Evolutionary conservation across 2,329 filamentous ascomycete genomes (phyloP).

Genomic region (Domatiomyces catenatus): DNA sequence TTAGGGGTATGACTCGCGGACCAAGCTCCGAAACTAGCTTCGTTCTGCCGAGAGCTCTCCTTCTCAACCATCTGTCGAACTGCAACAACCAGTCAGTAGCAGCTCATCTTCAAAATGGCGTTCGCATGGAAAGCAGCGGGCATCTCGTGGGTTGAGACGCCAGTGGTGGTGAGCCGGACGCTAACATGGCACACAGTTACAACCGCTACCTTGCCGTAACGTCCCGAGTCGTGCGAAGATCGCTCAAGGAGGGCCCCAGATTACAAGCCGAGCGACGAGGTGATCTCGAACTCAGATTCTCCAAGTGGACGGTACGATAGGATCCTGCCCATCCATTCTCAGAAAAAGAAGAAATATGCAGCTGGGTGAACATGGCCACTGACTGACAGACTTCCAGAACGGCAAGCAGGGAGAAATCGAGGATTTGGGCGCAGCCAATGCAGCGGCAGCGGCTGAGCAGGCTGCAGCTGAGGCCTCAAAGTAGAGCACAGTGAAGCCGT

Average conservation of each 20-base stretch:
- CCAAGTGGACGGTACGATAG: slow-evolving; percentile 78
- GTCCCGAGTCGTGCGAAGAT: slow-evolving; percentile 85
- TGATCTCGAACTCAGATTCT: slow-evolving; percentile 74
- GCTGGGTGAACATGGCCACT: background rate
- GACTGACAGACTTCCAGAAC: slow-evolving; percentile 42
- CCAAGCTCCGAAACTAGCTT: background rate
- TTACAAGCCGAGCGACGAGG: slow-evolving; percentile 76
- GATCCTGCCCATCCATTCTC: background rate
- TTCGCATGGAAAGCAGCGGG: slow-evolving; percentile 98
- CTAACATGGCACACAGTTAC: slow-evolving; percentile 54
- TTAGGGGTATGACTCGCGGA: background rate
- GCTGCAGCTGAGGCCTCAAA: slow-evolving; percentile 24
- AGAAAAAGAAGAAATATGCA: background rate
- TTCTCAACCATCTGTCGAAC: background rate
- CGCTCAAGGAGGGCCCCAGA: slow-evolving; percentile 90
- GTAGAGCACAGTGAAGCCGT: background rate
- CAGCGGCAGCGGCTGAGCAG: slow-evolving; percentile 31
- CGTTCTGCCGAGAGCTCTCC: background rate
- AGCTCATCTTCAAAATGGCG: slow-evolving; percentile 45
- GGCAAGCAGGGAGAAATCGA: slow-evolving; percentile 86
- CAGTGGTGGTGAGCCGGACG: background rate
- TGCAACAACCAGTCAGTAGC: background rate
- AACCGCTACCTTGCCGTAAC: slow-evolving; percentile 98
- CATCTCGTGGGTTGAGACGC: slow-evolving; percentile 55
- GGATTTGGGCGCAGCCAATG: slow-evolving; percentile 47